These are phyloP conservation scores for Heliocybe sulcata DNA, from an alignment of 1,284 basidiomycete genomes.

Conservation along the genomic window DNA sequence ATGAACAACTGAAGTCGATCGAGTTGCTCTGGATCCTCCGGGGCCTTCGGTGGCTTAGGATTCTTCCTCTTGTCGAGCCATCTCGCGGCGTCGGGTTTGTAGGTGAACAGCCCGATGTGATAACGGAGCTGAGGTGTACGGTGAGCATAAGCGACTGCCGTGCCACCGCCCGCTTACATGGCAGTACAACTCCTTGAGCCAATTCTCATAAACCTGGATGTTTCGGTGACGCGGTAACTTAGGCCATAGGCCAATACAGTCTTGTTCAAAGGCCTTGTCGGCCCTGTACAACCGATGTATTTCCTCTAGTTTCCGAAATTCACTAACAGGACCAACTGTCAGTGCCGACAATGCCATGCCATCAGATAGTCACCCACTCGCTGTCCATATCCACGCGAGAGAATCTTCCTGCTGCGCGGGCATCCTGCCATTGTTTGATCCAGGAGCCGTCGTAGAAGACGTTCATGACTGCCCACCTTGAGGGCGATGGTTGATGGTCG, in stretches of 20 bases:
- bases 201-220: neutral
- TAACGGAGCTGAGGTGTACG: neutral
- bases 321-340: neutral
- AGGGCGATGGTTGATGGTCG: too few relatives aligned
- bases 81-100: neutral
- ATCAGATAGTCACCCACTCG: neutral
- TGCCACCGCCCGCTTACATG: neutral
- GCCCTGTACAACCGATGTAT: neutral
- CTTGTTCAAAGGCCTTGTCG: neutral
- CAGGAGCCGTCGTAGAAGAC: too few relatives aligned
- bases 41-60: too few relatives aligned
- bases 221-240: neutral
- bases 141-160: neutral
- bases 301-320: neutral
- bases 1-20: too few relatives aligned
- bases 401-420: too few relatives aligned
- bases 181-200: neutral
- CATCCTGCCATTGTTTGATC: too few relatives aligned
- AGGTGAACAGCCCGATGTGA: neutral
- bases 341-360: neutral
- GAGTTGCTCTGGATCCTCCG: too few relatives aligned
- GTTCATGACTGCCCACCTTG: too few relatives aligned
- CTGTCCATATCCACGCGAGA: neutral
- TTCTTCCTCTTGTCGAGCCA: too few relatives aligned
- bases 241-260: neutral